Base-by-base conservation (phyloP, 345 rosid species). In the Citrus inodora region DNA sequence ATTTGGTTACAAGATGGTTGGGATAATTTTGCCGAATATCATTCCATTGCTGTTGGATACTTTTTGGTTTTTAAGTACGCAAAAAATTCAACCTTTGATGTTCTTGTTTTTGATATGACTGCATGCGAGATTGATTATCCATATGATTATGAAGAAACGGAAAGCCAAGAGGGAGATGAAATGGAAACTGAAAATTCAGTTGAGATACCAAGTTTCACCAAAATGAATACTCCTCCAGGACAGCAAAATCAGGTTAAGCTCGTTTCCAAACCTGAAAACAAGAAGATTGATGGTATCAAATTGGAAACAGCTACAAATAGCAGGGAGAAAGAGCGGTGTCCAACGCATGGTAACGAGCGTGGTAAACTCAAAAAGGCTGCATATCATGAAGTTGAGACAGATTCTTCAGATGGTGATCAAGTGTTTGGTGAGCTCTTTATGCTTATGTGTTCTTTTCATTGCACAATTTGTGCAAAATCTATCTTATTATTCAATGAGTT, bases 1-100 rank as follows among this genome's bases (percentile, higher is more conserved):
- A 76, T 85, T 58, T 89, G 88, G 90, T 77, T 86, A 67, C 85
- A 85, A 27, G 85, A 79, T 59, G 89, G 86, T 59, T 88, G 89
- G 89, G 80, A 81, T 30, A 80, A 85, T 4, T 87, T 89, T 70
- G 77, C 69, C 3, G 69, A 85, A 22, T 81, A 77, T 38, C 67
- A 87, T 71, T 82, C 86, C 19, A 82, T 89, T 2, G 14, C 80
- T 33, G n/a, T 21, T 21, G 87, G 89, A 6, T 78, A 79, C 74
- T 76, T 84, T 27, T 69, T 89, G 73, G 82, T 85, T 71, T 89
- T 89, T 79, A 70, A 75, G 68, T 87, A 85, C 16, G 82, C 68
- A 61, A 85, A 88, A 5, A 67, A 55, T 55, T 85, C 87, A 28
- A 76, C 42, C 37, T 89, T 87, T 73, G 71, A 75, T 51, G 83